Evolutionary conservation across 805 yeast genomes (phyloP).

Genomic region (Myxozyma melibiosi): DNA sequence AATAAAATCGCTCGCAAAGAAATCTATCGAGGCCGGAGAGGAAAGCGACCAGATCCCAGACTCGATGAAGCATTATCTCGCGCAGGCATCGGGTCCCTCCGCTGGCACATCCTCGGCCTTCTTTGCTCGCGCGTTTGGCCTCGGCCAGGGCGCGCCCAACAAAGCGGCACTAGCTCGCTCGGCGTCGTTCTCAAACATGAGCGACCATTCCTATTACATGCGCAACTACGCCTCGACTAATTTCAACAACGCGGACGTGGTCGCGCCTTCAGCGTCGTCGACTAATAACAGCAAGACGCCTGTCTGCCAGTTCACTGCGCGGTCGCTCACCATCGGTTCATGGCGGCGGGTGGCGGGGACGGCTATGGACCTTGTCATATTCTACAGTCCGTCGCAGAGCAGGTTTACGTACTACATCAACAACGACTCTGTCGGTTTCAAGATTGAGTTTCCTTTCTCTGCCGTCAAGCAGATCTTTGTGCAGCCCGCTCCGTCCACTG

Average conservation of each 20-base stretch:
- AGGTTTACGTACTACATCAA: conserved; percentile 30
- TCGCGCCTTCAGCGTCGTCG: background rate
- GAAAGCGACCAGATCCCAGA: conserved; percentile 30
- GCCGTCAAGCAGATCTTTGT: conserved; percentile 23
- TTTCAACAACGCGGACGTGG: background rate
- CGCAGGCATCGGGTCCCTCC: conserved; percentile 27
- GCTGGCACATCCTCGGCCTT: conserved; percentile 17
- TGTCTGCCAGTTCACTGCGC: conserved; percentile 18
- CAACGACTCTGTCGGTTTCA: conserved; percentile 29
- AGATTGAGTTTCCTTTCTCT: conserved; percentile 29
- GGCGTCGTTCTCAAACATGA: conserved; percentile 18
- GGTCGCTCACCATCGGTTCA: conserved; percentile 28
- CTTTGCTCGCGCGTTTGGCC: conserved; percentile 29
- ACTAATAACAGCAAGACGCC: background rate
- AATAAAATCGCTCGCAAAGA: conserved; percentile 30
- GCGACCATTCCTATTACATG: conserved; percentile 15
- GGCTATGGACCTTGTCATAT: conserved; percentile 28
- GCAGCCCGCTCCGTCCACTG: conserved; percentile 7
- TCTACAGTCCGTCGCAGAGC: conserved; percentile 17
- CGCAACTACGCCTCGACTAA: background rate
- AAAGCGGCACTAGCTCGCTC: conserved; percentile 23
- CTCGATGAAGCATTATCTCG: conserved; percentile 31
- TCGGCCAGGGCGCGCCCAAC: background rate
- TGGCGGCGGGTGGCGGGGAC: conserved; percentile 31
- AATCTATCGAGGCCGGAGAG: conserved; percentile 32